Conservation (phyloP, 108 stramenopile species). For the Asterionellopsis glacialis region DNA sequence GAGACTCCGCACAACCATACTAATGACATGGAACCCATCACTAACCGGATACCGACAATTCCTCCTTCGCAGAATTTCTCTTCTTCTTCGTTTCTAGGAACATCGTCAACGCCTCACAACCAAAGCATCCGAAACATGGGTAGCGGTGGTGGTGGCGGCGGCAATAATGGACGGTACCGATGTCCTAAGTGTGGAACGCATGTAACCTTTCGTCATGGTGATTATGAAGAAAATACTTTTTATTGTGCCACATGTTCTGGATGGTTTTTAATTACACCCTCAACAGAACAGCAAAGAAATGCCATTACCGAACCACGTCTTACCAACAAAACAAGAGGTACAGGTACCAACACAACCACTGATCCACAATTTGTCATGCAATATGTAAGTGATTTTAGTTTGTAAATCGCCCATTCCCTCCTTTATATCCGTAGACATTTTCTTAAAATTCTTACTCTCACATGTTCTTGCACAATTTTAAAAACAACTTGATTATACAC, state of each 20-base stretch:
- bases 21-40: too few species aligned
- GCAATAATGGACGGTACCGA: constrained; percentile 26
- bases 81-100: too few species aligned
- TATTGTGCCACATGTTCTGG: constrained; percentile 88
- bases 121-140: too few species aligned
- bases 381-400: constrained; percentile 47
- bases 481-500: too few species aligned
- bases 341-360: neutral
- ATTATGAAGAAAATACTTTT: constrained; percentile 66
- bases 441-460: neutral
- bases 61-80: too few species aligned
- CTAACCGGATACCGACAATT: too few species aligned
- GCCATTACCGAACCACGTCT: neutral
- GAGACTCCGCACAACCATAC: too few species aligned
- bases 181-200: constrained; percentile 77
- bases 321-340: neutral
- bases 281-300: constrained; percentile 1
- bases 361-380: constrained; percentile 60
- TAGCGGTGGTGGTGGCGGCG: constrained; percentile 10
- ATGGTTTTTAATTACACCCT: constrained; percentile 55
- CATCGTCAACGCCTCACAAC: too few species aligned
- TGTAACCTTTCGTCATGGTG: constrained; percentile 58
- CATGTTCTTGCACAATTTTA: neutral
- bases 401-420: neutral
- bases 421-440: neutral